These are phyloP conservation scores for Lasiodiplodia hormozganensis DNA, from an alignment of 2,329 filamentous ascomycete species.

Conservation along the genomic window DNA sequence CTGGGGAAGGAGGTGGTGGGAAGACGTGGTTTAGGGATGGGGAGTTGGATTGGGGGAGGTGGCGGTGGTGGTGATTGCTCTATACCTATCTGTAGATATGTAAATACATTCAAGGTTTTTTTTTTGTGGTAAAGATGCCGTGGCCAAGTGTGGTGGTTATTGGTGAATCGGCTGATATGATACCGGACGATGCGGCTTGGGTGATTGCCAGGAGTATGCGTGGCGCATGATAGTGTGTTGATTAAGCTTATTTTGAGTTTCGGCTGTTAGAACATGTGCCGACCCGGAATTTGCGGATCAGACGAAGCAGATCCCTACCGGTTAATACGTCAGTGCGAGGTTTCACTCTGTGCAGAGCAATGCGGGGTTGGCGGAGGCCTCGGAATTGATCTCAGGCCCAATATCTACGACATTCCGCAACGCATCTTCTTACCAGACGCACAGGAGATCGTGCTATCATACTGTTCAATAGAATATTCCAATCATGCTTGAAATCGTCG, in stretches of 20 bases:
- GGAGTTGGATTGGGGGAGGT: conserved; percentile 25
- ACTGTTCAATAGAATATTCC: neutral
- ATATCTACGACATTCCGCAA: no score
- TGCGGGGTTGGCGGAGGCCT: neutral
- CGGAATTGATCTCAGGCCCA: neutral
- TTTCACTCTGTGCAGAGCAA: neutral
- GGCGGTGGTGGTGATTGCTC: conserved; percentile 10
- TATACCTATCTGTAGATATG: neutral
- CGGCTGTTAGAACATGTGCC: neutral
- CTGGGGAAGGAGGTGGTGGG: neutral
- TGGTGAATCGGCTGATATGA: neutral
- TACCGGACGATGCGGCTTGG: neutral
- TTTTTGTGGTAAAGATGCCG: neutral
- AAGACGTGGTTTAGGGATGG: conserved; percentile 19
- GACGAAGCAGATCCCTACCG: neutral
- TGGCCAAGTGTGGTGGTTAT: no score
- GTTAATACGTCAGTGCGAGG: no score
- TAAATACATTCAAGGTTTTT: neutral
- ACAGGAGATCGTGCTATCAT: neutral
- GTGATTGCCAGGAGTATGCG: neutral
- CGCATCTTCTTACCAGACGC: neutral
- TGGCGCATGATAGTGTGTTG: neutral
- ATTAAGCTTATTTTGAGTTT: neutral
- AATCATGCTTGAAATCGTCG: neutral
- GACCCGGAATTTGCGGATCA: neutral